Base-by-base conservation (phyloP, 352 stramenopile genomes). In the Pythium pyrilobum region DNA sequence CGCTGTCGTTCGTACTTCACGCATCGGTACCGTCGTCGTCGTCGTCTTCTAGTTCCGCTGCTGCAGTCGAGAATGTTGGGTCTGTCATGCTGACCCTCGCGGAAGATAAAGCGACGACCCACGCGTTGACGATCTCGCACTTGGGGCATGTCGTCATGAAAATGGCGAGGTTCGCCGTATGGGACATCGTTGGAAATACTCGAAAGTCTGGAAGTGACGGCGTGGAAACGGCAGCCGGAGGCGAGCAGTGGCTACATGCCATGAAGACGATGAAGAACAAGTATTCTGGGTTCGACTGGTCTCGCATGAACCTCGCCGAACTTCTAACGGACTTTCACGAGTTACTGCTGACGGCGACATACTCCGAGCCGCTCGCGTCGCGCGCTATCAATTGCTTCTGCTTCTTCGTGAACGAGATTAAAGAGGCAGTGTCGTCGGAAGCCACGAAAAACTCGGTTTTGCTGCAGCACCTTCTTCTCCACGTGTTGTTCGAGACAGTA, bases 401-500 rank as follows among this genome's bases (percentile, higher is more conserved):
- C 27, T 56, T 72, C 13, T 87, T 92, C 51, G 75, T 77, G n/a
- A 43, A 48, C 18, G 77, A 87, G 18, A 71, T 71, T 47, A 59
- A 71, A 31, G 50, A 62, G 36, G 62, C 67, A 9, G 44, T 92
- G 8, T 56, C 52, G 6, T 69, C 37, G 1, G 28, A 48, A 13
- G 25, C n/a, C 13, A 28, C 23, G 2, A 34, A 28, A 2, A 46
- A 59, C 27, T 37, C 49, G 27, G 41, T 59, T n/a, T 48, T 87
- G 11, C 47, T 92, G 2, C 80, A 92, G 49, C 72, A 81, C 31
- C 33, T 91, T n/a, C 46, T 89, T 16, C 63, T 95, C 5, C 74
- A 74, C 11, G 82, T 92, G 52, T 71, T 75, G 29, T 90, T 95
- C 33, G 67, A 88, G 41, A 67, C 74, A 29, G 74, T 88, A 48